These are phyloP conservation scores for Suhomyces ambrosiae DNA, from an alignment of 1,139 yeast genomes.

Conservation along the genomic window DNA sequence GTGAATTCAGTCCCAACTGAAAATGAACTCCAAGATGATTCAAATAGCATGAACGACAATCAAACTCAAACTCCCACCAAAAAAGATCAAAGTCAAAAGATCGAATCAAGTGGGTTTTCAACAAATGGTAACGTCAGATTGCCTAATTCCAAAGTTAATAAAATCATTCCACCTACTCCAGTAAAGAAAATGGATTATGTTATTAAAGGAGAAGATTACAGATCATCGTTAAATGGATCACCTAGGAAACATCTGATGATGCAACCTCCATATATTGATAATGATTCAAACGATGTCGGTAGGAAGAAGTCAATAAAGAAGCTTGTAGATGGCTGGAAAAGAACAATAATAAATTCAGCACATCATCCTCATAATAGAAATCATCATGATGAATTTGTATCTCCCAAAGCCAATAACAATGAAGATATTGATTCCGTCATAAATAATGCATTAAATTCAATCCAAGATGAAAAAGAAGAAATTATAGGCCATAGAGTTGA, in stretches of 20 bases:
- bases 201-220: slow-evolving; percentile 15
- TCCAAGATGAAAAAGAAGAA: slow-evolving; percentile 15
- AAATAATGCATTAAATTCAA: slow-evolving; percentile 10
- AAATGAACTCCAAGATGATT: too few species aligned
- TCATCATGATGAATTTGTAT: slow-evolving; percentile 1
- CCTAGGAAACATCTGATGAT: slow-evolving; percentile 10
- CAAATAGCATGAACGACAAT: too few species aligned
- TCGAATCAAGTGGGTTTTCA: slow-evolving; percentile 43
- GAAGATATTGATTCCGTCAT: slow-evolving; percentile 12
- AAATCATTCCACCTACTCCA: slow-evolving; percentile 67
- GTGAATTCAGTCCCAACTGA: background rate
- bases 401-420: slow-evolving; percentile 6
- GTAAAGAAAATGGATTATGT: slow-evolving; percentile 59
- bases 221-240: slow-evolving; percentile 10
- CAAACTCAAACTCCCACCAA: background rate
- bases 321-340: slow-evolving; percentile 47
- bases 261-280: slow-evolving; percentile 8
- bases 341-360: slow-evolving; percentile 22
- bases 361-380: slow-evolving; percentile 16
- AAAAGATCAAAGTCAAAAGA: background rate
- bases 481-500: slow-evolving; percentile 57
- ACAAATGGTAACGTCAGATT: slow-evolving; percentile 52
- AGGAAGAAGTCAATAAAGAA: slow-evolving; percentile 43
- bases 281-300: slow-evolving; percentile 17
- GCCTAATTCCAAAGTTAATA: slow-evolving; percentile 48